Base-by-base conservation (phyloP, 1,284 basidiomycete species). In the Sporisorium graminicola region DNA sequence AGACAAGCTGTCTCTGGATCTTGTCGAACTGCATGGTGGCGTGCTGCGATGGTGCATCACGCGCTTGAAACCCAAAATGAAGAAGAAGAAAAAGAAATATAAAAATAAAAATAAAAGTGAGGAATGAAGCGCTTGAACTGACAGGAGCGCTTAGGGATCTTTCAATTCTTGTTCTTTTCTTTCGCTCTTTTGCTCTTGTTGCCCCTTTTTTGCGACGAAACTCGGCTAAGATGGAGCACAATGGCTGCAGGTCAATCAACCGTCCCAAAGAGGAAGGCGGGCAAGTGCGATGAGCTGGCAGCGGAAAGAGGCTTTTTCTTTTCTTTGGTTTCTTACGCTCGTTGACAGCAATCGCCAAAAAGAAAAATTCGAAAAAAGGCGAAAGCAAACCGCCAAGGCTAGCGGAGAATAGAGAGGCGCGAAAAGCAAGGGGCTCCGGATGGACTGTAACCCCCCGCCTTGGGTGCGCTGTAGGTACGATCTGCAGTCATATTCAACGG, bases 181-280 rank as follows among this genome's bases (percentile, higher is more conserved):
- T 50, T 18, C 18, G 20, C n/a, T 20, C 8, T 50, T 31, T 31
- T 18, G 4, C 5, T 31, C n/a, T 31, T 20, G n/a, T 10, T 20
- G 13, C 18, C 10, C 29, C 29, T 31, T 20, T 26, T 49, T 31
- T 31, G 47, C 26, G 26, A 27, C 26, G 18, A 50, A 5, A 33
- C 49, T 27, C 10, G 29, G 49, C 49, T 50, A 20, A 10, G 10
- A 31, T 5, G 29, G 29, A 5, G 29, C 5, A 31, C 10, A 31
- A 31, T 10, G 10, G 9, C 8, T 8, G 42, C 27, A 42, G 42
- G 16, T 9, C 9, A 35, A 8, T 40, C 37, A 18, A 18, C 5
- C 14, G 14, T 56, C 54, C 61, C 20, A 64, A 56, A 50, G 49
- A 46, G 62, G 62, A 58, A 65, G 50, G 62, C 35, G 49, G 27